Conservation (phyloP, 225 moss, liverwort and hornwort genomes). For the Ulota crispa region DNA sequence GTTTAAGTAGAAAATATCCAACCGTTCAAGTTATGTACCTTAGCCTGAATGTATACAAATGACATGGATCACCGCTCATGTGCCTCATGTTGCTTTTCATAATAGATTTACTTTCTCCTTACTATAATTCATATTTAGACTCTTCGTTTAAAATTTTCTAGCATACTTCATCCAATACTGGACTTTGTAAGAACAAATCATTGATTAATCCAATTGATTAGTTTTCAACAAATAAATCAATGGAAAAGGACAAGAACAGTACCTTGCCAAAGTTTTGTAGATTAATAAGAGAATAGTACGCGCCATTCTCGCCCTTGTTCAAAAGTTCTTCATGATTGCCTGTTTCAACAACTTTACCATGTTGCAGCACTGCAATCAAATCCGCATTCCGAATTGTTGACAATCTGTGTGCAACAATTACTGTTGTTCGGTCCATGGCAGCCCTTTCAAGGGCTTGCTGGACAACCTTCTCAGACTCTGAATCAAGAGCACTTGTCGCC, state of each 20-base stretch:
- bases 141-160: background rate
- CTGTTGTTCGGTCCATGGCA: slow-evolving; percentile 50
- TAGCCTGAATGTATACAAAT: background rate
- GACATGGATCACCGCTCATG: background rate
- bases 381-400: slow-evolving; percentile 64
- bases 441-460: slow-evolving; percentile 57
- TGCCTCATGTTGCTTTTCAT: background rate
- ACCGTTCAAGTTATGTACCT: background rate
- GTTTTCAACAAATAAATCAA: background rate
- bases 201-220: background rate
- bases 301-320: slow-evolving; percentile 41
- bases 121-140: background rate
- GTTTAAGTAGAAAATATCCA: background rate
- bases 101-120: background rate
- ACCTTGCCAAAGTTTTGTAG: slow-evolving; percentile 51
- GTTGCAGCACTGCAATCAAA: slow-evolving; percentile 57
- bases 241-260: background rate
- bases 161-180: background rate
- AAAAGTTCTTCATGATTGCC: slow-evolving; percentile 62
- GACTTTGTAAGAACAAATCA: background rate
- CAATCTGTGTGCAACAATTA: slow-evolving; percentile 62
- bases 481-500: slow-evolving; percentile 75
- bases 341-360: slow-evolving; percentile 63
- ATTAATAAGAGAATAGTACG: slow-evolving; percentile 53
- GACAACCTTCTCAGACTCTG: slow-evolving; percentile 57